Conservation (phyloP, 352 stramenopile species). For the Poterioochromonas sp. region DNA sequence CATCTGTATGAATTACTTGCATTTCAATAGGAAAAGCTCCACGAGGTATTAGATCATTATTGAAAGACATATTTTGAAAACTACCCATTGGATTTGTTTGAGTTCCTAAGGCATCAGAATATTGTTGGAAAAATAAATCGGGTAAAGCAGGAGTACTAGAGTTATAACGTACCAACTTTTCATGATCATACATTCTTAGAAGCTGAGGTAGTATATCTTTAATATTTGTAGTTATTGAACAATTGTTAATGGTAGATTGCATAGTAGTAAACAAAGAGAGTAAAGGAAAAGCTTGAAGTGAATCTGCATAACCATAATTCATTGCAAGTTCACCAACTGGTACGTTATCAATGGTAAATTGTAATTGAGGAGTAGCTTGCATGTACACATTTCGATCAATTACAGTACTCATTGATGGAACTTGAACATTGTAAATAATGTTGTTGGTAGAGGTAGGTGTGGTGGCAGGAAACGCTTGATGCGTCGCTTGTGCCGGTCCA, state of each 20-base stretch:
- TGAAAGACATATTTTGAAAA: not conserved
- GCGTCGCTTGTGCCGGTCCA: not conserved
- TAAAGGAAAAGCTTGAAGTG: too few species aligned
- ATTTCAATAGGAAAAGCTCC: not conserved
- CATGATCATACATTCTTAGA: constrained; percentile 6
- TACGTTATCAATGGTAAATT: not conserved
- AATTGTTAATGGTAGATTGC: not conserved
- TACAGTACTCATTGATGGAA: not conserved
- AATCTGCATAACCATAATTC: not conserved
- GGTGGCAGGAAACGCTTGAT: not conserved
- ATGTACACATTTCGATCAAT: not conserved
- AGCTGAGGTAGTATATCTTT: not conserved
- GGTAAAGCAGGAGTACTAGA: not conserved
- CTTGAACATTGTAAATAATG: not conserved
- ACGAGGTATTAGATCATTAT: constrained; percentile 1
- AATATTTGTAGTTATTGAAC: not conserved
- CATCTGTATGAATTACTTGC: not conserved
- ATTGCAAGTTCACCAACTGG: not conserved
- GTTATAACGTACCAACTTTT: not conserved
- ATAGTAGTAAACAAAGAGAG: not conserved
- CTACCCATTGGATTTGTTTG: not conserved
- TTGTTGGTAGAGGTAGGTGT: not conserved
- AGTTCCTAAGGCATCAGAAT: not conserved
- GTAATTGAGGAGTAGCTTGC: not conserved
- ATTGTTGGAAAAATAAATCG: not conserved